Evolutionary conservation across 768 basidiomycete species (phyloP), one percentile per base, ranked within the genome.

Genomic region (Rhodosporidiobolus sp.): DNA sequence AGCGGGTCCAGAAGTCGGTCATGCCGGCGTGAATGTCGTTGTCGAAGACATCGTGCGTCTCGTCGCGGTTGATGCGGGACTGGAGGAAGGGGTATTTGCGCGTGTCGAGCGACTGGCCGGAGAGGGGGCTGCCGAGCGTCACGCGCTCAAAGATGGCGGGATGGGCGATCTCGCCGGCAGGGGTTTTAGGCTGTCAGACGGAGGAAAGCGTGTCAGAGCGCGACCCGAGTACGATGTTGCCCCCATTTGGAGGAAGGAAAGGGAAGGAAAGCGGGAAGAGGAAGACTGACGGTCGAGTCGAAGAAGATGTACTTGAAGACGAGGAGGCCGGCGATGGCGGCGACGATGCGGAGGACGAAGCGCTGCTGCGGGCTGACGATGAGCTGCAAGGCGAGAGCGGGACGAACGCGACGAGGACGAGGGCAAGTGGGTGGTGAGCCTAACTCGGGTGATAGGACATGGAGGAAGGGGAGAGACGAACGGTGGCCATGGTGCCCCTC

Each of bases 81-180:
- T 98, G 96, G 53, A 98, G 80, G 79, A 96, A 97, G 17, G 87
- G 86, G 82, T 94, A 87, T 73, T 88, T 88, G 72, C 94, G 91
- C 22, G 91, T 89, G 84, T 97, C 94, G 50, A 98, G 85, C 16
- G 86, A 86, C 80, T 88, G 90, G 82, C 93, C 92, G 1, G 81
- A 78, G 43, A 86, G 79, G 4, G 87, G 74, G 20, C 53, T 62
- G 34, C 78, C 78, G 58, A 76, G 82, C 0, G 85, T 83, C 26
- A 90, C 86, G 22, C 88, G 84, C 78, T 90, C 88, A 53, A 90
- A 83, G 24, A 89, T 70, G 60, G 72, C 78, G 10, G 78, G 73
- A 67, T 78, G 79, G 17, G 77, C 78, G 58, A 80, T 80, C 65
- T 77, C 76, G 38, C 77, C 78, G 8, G 76, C 67, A 3, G 72